Evolutionary conservation across 2,329 filamentous ascomycete species (phyloP), one percentile per base, ranked within the genome.

Genomic region (Claviceps fusiformis): DNA sequence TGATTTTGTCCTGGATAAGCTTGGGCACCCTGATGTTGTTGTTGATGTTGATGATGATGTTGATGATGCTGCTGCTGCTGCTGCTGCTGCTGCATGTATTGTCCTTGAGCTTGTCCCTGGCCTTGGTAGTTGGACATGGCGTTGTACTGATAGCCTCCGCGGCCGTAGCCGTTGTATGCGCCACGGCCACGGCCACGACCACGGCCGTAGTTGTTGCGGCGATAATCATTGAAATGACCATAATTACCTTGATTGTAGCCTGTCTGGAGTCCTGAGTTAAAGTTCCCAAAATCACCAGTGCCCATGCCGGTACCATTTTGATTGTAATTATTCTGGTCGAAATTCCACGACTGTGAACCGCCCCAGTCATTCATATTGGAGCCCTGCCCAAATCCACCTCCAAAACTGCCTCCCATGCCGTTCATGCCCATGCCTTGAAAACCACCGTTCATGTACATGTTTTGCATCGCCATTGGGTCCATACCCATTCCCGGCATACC

Each of bases 301-400:
- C 82, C 83, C 81, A 87, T 87, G 78, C 83, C 82, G 79, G 81
- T 80, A 81, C 82, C 83, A 87, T 82, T 89, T 86, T 85, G 76
- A 83, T 83, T 90, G 84, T 82, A 89, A 86, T 88, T 89, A 88
- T 88, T 85, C 85, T 86, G 85, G 78, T 82, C 81, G 78, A 82
- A 81, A 84, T 85, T 87, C 86, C 85, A 89, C 78, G 84, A 82
- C 75, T 87, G 84, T 75, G 86, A 85, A 77, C 79, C 79, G 78
- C 85, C 87, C 85, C 85, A 89, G 77, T 83, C 85, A 81, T 84
- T 85, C 80, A 84, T 82, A 80, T 85, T 84, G 78, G 83, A 80
- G 70, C 82, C 80, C 67, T 73, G 69, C 67, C 71, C 73, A 67
- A 68, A 77, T 69, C 80, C 79, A 72, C 81, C 81, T 74, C 81